Percentiles rank a stretch among this genome's conserved stretches.
These are phyloP conservation scores for Paracamarosporium sp. DNA, from an alignment of 2,329 filamentous ascomycete species.

Conservation along the genomic window DNA sequence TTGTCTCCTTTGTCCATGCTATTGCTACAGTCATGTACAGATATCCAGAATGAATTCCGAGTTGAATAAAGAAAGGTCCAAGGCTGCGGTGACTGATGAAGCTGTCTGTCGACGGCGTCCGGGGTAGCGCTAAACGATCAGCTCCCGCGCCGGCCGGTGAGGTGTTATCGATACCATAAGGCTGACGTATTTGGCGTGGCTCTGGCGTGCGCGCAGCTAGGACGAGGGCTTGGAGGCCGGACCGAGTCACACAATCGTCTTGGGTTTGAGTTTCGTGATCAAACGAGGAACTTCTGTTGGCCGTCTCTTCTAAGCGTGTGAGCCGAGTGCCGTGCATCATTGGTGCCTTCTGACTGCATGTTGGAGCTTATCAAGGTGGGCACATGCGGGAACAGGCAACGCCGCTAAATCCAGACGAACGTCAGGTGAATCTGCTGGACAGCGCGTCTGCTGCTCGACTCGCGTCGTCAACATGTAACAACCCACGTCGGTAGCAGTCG, in stretches of 20 bases:
- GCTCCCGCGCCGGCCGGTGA: background rate
- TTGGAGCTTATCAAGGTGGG: conserved; percentile 24
- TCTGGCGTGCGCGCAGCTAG: background rate
- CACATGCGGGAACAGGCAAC: conserved; percentile 4
- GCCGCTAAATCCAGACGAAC: conserved; percentile 7
- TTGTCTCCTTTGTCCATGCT: conserved; percentile 9
- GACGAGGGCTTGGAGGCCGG: background rate
- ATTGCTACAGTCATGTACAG: conserved; percentile 14
- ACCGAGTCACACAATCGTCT: background rate
- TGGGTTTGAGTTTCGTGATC: background rate
- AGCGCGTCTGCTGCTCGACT: conserved; percentile 33
- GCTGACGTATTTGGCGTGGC: conserved; percentile 16
- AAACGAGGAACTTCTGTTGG: conserved; percentile 6
- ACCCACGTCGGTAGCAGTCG: conserved; percentile 32
- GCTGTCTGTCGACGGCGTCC: too few relatives aligned
- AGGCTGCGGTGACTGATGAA: too few relatives aligned
- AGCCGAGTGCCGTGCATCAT: conserved; percentile 12
- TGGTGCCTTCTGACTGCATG: conserved; percentile 16
- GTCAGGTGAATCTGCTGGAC: conserved; percentile 23
- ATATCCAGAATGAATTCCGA: conserved; percentile 9
- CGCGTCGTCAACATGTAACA: conserved; percentile 28
- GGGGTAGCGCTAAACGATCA: background rate
- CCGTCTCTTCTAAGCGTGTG: conserved; percentile 16
- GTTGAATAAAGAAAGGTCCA: background rate
- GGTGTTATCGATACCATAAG: conserved; percentile 24